Base-by-base conservation (phyloP, 805 yeast species). In the Helenozyma rhizophorensis region DNA sequence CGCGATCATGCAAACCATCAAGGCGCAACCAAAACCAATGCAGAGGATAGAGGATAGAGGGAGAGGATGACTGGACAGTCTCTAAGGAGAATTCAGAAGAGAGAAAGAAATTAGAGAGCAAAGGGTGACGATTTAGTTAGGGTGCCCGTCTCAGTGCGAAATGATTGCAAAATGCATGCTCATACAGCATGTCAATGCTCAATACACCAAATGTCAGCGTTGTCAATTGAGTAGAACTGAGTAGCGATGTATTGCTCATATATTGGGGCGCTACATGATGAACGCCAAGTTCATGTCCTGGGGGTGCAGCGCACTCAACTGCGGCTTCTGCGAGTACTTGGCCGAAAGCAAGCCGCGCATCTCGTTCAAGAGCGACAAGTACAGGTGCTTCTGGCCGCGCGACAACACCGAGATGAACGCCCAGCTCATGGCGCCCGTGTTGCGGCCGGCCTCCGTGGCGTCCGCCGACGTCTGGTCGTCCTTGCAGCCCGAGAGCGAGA, bases 341-440 rank as follows among this genome's bases (percentile, higher is more conserved):
- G 71, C 70, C 14, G 64, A 51, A 64, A 86, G 67, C 25, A 76
- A 74, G 19, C 65, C 53, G 51, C 96, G 71, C 74, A 83, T 78
- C 42, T 78, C 76, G 56, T 83, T 82, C 54, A 86, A 62, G 37
- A 86, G 62, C 4, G 85, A 68, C 34, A 84, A 49, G 50, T 80
- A 86, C 14, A 81, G 69, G 59, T 83, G 93, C 45, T 72, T 69
- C 6, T 84, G 80, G 49, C 77, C 74, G 30, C 68, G 62, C 16
- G 60, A 47, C 65, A 85, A 59, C 7, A 83, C 89, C 39, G 69
- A 66, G 28, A 83, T 67, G 48, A 86, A 83, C 1, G 94, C 81
- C 60, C 76, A 83, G 15, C 88, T 80, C 84, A 85, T 80, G 4
- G 95, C 95, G 36, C 95, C 95, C 0, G 93, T 83, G 25, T 78